phyloP scores from a whole-genome alignment of 2,329 filamentous ascomycete genomes.

The Curvularia hawaiiensis region DNA sequence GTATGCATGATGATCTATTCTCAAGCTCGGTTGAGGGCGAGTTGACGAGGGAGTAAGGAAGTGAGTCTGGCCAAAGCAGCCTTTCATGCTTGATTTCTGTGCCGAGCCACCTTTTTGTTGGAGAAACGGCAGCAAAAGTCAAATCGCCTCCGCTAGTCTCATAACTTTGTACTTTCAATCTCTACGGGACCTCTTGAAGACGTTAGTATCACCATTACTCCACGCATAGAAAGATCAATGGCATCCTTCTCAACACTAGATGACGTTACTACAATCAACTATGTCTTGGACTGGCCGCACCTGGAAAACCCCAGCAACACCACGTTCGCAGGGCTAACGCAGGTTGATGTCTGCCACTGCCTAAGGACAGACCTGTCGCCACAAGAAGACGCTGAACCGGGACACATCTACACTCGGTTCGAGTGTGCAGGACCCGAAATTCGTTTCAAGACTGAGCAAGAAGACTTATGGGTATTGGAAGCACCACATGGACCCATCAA shows the following conservation, averaged over 20 bases:
- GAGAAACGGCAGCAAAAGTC: background rate
- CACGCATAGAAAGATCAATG: slow-evolving; percentile 22
- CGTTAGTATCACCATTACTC: slow-evolving; percentile 13
- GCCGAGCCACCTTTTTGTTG: background rate
- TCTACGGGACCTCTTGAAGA: background rate
- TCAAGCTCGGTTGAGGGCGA: slow-evolving; percentile 10
- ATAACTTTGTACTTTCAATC: background rate
- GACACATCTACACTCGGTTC: slow-evolving; percentile 41
- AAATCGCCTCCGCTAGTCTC: background rate
- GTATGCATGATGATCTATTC: slow-evolving; percentile 27
- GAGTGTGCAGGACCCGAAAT: slow-evolving; percentile 33
- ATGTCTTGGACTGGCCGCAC: slow-evolving; percentile 36
- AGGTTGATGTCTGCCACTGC: slow-evolving; percentile 38
- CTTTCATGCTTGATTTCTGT: background rate
- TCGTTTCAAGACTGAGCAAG: slow-evolving; percentile 19
- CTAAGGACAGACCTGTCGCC: slow-evolving; percentile 15
- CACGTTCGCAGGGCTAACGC: slow-evolving; percentile 34
- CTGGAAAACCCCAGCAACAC: slow-evolving; percentile 39
- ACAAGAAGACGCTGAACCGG: slow-evolving; percentile 15
- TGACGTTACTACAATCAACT: slow-evolving; percentile 45
- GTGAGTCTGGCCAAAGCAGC: background rate
- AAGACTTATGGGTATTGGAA: slow-evolving; percentile 36
- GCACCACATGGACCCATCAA: slow-evolving; percentile 34
- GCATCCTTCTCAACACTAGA: slow-evolving; percentile 39
- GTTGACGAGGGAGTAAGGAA: slow-evolving; percentile 5